Conservation (phyloP, 371 early-diverging fungal genomes). For the Lichtheimia corymbifera region DNA sequence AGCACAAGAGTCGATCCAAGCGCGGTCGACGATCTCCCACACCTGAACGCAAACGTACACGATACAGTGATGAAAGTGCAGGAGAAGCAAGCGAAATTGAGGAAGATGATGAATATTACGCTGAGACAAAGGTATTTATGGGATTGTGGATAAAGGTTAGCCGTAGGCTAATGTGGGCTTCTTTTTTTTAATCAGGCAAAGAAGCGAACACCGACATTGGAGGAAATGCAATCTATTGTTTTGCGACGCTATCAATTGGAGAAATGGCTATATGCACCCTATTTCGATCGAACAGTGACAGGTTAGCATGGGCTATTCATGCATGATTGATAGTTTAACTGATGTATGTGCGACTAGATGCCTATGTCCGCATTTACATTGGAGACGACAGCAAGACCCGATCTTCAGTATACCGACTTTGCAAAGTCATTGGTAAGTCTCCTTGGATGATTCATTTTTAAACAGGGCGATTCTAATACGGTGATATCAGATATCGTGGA, state of each 20-base stretch:
- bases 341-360: constrained; percentile 19
- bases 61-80: constrained; percentile 39
- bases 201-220: constrained; percentile 55
- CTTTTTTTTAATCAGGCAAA: constrained; percentile 13
- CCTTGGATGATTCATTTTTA: neutral
- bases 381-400: constrained; percentile 56
- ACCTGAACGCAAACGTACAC: constrained; percentile 35
- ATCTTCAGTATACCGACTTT: constrained; percentile 51
- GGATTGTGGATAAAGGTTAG: no score
- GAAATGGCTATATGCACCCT: constrained; percentile 74
- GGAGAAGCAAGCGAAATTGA: constrained; percentile 33
- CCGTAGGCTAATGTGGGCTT: no score
- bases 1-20: constrained; percentile 33
- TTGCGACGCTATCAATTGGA: constrained; percentile 66
- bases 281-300: constrained; percentile 64
- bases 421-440: constrained; percentile 57
- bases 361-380: constrained; percentile 67
- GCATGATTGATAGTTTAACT: neutral
- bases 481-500: constrained; percentile 47
- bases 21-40: constrained; percentile 33
- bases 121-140: constrained; percentile 21
- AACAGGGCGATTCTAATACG: neutral
- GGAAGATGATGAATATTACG: constrained; percentile 29
- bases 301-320: constrained; percentile 32
- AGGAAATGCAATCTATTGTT: constrained; percentile 62